These are phyloP conservation scores for Zasmidium cellare DNA, from an alignment of 2,329 filamentous ascomycete genomes.

Conservation along the genomic window DNA sequence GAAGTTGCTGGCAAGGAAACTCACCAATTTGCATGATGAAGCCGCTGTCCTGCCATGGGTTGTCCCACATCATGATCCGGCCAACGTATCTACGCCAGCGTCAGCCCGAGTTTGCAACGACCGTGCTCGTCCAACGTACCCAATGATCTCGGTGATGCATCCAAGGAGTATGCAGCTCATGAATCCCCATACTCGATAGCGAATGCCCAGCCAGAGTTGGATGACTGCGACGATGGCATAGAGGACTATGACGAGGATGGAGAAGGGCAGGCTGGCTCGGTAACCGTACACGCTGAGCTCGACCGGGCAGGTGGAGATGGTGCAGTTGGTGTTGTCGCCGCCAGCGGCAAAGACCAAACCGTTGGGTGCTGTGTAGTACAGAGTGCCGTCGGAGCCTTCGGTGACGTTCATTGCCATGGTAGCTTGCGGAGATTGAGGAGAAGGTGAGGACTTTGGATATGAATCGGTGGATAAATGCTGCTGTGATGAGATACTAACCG, in stretches of 20 bases:
- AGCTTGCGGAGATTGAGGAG: too few species aligned
- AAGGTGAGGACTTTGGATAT: too few species aligned
- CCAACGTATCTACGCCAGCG: constrained; percentile 63
- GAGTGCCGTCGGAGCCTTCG: not conserved
- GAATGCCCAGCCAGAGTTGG: not conserved
- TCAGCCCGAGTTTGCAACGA: too few species aligned
- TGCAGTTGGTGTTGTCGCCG: constrained; percentile 2
- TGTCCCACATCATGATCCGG: constrained; percentile 55
- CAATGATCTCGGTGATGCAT: constrained; percentile 48
- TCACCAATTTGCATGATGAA: constrained; percentile 42
- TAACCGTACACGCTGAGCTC: constrained; percentile 1
- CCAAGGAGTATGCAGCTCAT: not conserved
- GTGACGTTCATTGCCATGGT: not conserved
- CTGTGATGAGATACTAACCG: too few species aligned
- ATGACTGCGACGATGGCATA: not conserved
- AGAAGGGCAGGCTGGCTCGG: constrained; percentile 3
- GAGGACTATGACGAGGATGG: not conserved
- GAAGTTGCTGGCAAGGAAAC: too few species aligned
- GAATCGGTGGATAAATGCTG: too few species aligned
- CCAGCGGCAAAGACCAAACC: not conserved
- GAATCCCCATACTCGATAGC: not conserved
- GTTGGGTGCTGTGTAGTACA: not conserved
- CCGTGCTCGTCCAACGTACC: too few species aligned
- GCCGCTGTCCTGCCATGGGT: constrained; percentile 46
- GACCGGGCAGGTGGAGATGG: not conserved